Base-by-base conservation (phyloP, 306 rosid genomes). In the Cotoneaster glaucophyllus region DNA sequence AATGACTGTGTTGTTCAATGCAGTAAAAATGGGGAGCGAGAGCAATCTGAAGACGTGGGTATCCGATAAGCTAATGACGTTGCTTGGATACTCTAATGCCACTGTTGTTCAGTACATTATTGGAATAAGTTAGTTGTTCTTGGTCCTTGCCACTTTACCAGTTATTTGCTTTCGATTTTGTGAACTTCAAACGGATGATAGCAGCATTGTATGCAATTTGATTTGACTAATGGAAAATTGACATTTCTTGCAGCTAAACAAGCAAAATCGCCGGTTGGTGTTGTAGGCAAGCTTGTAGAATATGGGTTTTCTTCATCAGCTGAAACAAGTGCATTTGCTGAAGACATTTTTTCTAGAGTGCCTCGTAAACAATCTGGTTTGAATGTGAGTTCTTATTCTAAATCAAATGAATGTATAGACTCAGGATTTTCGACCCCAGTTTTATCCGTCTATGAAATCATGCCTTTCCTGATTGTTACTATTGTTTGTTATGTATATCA, bases 61-160 rank as follows among this genome's bases (percentile, higher is more conserved):
- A 54, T 90, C 96, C 2, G 97, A 95, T 67, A 85, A 86, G 76
- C 70, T 95, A 44, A 90, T 90, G 87, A 81, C 87, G 7, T 43
- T 92, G 44, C 82, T 95, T 53, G 97, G 97, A 69, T 95, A 84
- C 88, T 95, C 98, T 72, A 88, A 89, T 78, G 82, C 89, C 41
- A 83, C 93, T 4, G 77, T 92, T 26, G 88, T 92, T 12, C 96
- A 87, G 80, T 92, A 90, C 81, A 78, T 95, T 74, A 90, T 95
- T 48, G 97, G 96, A 81, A 67, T 95, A 37, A 77, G 98, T 91
- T 82, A 74, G 84, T 78, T 71, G 69, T 17, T 29, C 62, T 28
- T 72, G 34, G 21, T 15, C 8, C 54, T 6, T 50, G 4, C 54
- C 54, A 5, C 54, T 3, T 11, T 29, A 31, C 14, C 26, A 2